Evolutionary conservation across 805 yeast genomes (phyloP).

Genomic region (Wickerhamiella kazuoi): DNA sequence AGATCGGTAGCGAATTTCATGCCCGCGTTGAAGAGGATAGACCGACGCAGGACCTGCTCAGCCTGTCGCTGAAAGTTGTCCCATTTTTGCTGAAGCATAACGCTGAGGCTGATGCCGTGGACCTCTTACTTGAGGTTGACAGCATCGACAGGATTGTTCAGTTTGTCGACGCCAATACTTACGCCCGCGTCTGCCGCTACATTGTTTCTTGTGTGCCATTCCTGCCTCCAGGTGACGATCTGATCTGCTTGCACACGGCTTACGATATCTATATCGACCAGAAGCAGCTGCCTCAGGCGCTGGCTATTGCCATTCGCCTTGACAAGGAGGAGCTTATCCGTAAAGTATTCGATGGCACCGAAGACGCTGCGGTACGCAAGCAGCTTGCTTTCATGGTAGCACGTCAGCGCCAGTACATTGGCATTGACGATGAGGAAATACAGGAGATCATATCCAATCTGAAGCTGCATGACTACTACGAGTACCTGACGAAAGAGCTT

Average conservation of each 20-base stretch:
- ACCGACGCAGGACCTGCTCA: conserved; percentile 29
- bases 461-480: conserved; percentile 59
- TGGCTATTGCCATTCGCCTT: conserved; percentile 64
- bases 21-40: conserved; percentile 22
- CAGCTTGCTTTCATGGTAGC: conserved; percentile 84
- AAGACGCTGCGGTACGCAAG: conserved; percentile 57
- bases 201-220: conserved; percentile 94
- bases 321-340: conserved; percentile 65
- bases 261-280: conserved; percentile 66
- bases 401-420: conserved; percentile 68
- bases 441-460: conserved; percentile 74
- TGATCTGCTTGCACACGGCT: conserved; percentile 72
- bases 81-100: conserved; percentile 86
- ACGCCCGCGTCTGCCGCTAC: conserved; percentile 77
- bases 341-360: conserved; percentile 66
- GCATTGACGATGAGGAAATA: conserved; percentile 35
- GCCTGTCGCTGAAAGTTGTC: conserved; percentile 57
- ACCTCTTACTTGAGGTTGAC: conserved; percentile 77
- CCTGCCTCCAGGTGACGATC: conserved; percentile 87
- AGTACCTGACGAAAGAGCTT: conserved; percentile 68
- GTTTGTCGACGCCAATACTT: conserved; percentile 71
- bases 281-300: conserved; percentile 72
- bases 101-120: conserved; percentile 98
- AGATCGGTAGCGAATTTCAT: conserved; percentile 76
- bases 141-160: conserved; percentile 64